Evolutionary conservation across 2,329 filamentous ascomycete species (phyloP).

Genomic region (Zelopaecilomyces penicillatus): DNA sequence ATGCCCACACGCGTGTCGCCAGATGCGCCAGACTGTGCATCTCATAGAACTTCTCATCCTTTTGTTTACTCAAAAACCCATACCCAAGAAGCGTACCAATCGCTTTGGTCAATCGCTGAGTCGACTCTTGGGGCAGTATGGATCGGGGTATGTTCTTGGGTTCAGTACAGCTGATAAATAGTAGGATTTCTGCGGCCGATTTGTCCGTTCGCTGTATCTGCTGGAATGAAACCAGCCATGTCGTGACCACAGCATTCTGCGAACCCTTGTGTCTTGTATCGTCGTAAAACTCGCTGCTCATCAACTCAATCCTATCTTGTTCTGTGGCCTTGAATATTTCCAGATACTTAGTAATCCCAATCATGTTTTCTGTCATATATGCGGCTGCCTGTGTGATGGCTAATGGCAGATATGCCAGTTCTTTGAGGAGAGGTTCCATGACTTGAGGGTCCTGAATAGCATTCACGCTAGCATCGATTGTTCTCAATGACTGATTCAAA

Average conservation of each 20-base stretch:
- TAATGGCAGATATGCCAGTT: constrained; percentile 31
- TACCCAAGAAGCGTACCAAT: constrained; percentile 20
- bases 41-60: constrained; percentile 15
- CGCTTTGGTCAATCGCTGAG: constrained; percentile 6
- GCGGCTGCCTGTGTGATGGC: constrained; percentile 31
- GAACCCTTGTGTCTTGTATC: constrained; percentile 18
- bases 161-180: constrained; percentile 29
- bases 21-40: constrained; percentile 22
- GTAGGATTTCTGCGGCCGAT: constrained; percentile 25
- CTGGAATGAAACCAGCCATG: constrained; percentile 32
- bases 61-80: constrained; percentile 15
- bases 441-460: not conserved
- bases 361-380: constrained; percentile 25
- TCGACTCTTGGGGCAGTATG: constrained; percentile 16
- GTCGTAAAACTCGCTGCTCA: constrained; percentile 27
- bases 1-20: constrained; percentile 15
- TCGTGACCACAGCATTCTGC: constrained; percentile 23
- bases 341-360: constrained; percentile 21
- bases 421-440: constrained; percentile 16
- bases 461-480: not conserved
- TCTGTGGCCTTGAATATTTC: constrained; percentile 17
- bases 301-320: constrained; percentile 18
- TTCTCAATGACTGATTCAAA: constrained; percentile 16
- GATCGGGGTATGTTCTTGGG: constrained; percentile 26
- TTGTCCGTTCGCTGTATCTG: constrained; percentile 21